These are phyloP conservation scores for Aquanectria penicillioides DNA, from an alignment of 2,329 filamentous ascomycete genomes.

Conservation along the genomic window DNA sequence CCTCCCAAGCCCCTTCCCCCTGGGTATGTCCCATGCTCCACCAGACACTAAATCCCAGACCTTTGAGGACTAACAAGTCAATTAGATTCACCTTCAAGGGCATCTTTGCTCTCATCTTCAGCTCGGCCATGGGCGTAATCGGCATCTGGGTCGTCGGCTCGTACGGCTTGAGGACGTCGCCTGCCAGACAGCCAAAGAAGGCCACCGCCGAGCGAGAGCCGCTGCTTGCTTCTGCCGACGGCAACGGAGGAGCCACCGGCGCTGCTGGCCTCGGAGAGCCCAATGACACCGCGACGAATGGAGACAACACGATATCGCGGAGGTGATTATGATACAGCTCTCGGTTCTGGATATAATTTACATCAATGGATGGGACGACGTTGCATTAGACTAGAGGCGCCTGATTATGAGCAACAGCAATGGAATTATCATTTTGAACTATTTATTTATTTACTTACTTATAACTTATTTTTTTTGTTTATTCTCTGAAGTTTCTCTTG, in stretches of 20 bases:
- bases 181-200: constrained; percentile 18
- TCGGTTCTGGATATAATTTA: not conserved
- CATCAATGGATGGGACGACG: not conserved
- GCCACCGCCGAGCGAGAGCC: constrained; percentile 36
- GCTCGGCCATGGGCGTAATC: constrained; percentile 72
- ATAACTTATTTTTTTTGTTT: not conserved
- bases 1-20: constrained; percentile 66
- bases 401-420: constrained; percentile 1
- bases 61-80: constrained; percentile 6
- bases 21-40: constrained; percentile 58
- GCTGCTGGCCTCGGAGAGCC: not conserved
- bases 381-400: constrained; percentile 5
- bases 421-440: not conserved
- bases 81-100: constrained; percentile 73
- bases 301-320: not conserved
- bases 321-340: too few species aligned
- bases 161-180: constrained; percentile 60
- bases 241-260: not conserved
- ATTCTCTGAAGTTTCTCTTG: too few species aligned
- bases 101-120: constrained; percentile 80
- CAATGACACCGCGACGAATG: not conserved
- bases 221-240: constrained; percentile 27
- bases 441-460: not conserved
- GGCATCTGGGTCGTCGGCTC: constrained; percentile 74
- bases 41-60: not conserved